A percentile compares a stretch with the other conserved stretches of the same genome.
Evolutionary conservation across 768 basidiomycete species (phyloP).

Genomic region (Tricholoma sp.): DNA sequence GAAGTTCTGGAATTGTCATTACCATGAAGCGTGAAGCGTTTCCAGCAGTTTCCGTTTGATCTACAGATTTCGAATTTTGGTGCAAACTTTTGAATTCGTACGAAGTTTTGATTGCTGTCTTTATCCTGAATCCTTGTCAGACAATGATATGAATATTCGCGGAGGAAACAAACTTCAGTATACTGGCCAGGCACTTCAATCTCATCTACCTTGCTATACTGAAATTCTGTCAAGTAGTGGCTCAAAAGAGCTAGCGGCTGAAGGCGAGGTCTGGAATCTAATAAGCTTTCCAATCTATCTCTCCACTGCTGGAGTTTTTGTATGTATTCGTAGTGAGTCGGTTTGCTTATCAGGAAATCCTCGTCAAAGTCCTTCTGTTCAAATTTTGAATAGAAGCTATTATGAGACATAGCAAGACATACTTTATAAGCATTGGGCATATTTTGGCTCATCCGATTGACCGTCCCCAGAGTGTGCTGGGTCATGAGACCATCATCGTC

Average conservation of each 20-base stretch:
- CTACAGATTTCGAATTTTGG: conserved; percentile 89
- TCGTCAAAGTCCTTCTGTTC: conserved; percentile 82
- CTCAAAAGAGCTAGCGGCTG: conserved; percentile 85
- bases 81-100: conserved; percentile 86
- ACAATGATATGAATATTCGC: background rate
- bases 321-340: conserved; percentile 83
- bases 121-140: conserved; percentile 63
- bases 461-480: conserved; percentile 47
- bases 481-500: conserved; percentile 68
- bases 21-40: conserved; percentile 87
- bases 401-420: conserved; percentile 15
- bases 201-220: conserved; percentile 95
- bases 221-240: conserved; percentile 96
- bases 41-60: conserved; percentile 81
- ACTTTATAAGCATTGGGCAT: conserved; percentile 57
- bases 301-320: conserved; percentile 89
- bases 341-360: conserved; percentile 80
- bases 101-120: conserved; percentile 88
- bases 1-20: conserved; percentile 85
- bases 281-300: conserved; percentile 77
- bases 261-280: conserved; percentile 78
- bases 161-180: conserved; percentile 62
- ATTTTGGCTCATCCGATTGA: conserved; percentile 57
- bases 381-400: conserved; percentile 1
- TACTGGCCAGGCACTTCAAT: conserved; percentile 99